phyloP scores from a whole-genome alignment of 139 green algal species.

The Picochlorum sp. region DNA sequence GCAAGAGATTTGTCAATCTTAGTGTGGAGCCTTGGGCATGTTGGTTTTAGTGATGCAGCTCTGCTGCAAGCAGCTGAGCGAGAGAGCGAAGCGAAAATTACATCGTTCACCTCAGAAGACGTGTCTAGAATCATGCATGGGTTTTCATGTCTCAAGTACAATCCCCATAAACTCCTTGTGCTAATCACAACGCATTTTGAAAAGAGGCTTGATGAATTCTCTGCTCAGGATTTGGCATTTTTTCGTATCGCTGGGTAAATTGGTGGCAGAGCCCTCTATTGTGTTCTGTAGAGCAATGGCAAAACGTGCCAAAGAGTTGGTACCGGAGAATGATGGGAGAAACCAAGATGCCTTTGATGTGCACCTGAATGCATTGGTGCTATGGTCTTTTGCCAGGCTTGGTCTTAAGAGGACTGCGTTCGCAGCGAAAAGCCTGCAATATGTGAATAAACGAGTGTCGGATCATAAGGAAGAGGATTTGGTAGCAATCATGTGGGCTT shows the following conservation, averaged over 20 bases:
- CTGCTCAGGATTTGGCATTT: slow-evolving; percentile 3
- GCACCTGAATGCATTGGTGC: not conserved
- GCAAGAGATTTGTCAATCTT: slow-evolving; percentile 16
- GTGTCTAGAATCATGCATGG: slow-evolving; percentile 7
- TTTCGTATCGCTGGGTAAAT: not conserved
- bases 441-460: not conserved
- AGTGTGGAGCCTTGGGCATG: slow-evolving; percentile 9
- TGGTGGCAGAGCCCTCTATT: not conserved
- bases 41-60: not conserved
- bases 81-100: not conserved
- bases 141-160: slow-evolving; percentile 1
- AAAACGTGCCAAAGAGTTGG: not conserved
- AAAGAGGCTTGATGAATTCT: not conserved
- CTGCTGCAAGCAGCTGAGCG: slow-evolving; percentile 2
- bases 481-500: not conserved
- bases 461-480: not conserved
- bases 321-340: not conserved
- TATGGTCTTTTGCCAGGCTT: not conserved
- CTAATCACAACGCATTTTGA: not conserved
- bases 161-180: not conserved
- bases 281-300: not conserved
- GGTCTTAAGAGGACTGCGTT: not conserved
- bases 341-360: not conserved
- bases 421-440: not conserved
- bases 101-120: not conserved